Conservation (phyloP, 2,329 filamentous ascomycete species). For the Botrytis paeoniae region DNA sequence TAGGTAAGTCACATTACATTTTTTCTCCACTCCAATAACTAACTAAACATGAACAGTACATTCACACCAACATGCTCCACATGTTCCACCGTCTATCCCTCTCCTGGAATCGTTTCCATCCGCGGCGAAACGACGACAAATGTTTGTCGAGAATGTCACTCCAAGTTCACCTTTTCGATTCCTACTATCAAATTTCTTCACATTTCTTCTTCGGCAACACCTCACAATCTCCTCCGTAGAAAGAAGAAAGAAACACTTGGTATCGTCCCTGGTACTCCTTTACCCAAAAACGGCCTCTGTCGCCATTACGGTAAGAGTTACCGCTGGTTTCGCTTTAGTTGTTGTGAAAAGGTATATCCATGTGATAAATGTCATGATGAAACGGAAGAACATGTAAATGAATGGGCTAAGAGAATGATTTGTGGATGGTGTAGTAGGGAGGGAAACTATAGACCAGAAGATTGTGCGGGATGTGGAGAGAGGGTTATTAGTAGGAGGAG, state of each 20-base stretch:
- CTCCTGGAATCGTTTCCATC: slow-evolving; percentile 66
- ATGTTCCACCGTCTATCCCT: slow-evolving; percentile 66
- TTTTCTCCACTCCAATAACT: neutral
- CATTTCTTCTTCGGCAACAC: slow-evolving; percentile 52
- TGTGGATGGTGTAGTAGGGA: slow-evolving; percentile 78
- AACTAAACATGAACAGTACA: slow-evolving; percentile 47
- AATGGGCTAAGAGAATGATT: slow-evolving; percentile 82
- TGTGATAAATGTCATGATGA: slow-evolving; percentile 74
- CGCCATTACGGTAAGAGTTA: slow-evolving; percentile 57
- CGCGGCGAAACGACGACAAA: slow-evolving; percentile 71
- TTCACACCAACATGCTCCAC: slow-evolving; percentile 75
- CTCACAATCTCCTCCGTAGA: slow-evolving; percentile 41
- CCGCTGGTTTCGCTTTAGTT: slow-evolving; percentile 65
- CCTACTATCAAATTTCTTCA: slow-evolving; percentile 75
- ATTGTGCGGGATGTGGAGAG: slow-evolving; percentile 70
- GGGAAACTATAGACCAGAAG: slow-evolving; percentile 74
- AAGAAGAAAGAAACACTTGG: slow-evolving; percentile 54
- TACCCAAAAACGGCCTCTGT: slow-evolving; percentile 54
- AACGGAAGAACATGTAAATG: slow-evolving; percentile 67
- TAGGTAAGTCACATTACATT: slow-evolving; percentile 44
- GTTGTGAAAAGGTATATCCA: slow-evolving; percentile 56
- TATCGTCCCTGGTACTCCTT: slow-evolving; percentile 54
- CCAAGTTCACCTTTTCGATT: slow-evolving; percentile 75
- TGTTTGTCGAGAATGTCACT: slow-evolving; percentile 76
- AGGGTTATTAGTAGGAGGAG: slow-evolving; percentile 64